These are phyloP conservation scores for Alternaria viburni DNA, from an alignment of 2,329 filamentous ascomycete species.

Conservation along the genomic window DNA sequence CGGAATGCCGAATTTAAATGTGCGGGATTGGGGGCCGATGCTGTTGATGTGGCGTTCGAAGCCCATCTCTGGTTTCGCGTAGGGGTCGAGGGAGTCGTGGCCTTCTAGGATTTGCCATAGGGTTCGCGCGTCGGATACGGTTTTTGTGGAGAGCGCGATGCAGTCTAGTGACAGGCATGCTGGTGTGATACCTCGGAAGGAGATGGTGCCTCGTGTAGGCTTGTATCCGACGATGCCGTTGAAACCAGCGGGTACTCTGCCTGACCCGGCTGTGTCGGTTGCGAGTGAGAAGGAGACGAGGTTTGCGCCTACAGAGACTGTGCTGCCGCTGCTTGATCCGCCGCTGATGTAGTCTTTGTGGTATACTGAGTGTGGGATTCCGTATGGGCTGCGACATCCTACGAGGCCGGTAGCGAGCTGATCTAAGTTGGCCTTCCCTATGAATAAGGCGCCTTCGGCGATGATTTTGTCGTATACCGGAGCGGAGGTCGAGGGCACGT, in stretches of 20 bases:
- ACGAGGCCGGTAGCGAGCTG: slow-evolving; percentile 68
- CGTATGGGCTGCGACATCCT: slow-evolving; percentile 65
- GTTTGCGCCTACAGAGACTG: slow-evolving; percentile 60
- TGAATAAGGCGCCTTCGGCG: slow-evolving; percentile 61
- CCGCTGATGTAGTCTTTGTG: slow-evolving; percentile 60
- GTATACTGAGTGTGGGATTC: slow-evolving; percentile 61
- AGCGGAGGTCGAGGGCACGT: slow-evolving; percentile 57
- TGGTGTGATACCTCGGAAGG: slow-evolving; percentile 58
- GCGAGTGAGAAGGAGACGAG: slow-evolving; percentile 63
- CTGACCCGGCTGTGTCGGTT: slow-evolving; percentile 63
- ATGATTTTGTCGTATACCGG: slow-evolving; percentile 59
- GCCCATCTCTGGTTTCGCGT: slow-evolving; percentile 53
- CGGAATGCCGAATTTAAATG: slow-evolving; percentile 59
- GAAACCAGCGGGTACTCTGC: slow-evolving; percentile 60
- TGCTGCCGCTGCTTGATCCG: slow-evolving; percentile 63
- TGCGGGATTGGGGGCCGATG: slow-evolving; percentile 42
- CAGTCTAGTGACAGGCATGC: slow-evolving; percentile 66
- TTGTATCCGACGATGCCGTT: slow-evolving; percentile 61
- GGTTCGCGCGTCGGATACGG: slow-evolving; percentile 56
- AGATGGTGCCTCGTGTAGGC: slow-evolving; percentile 61
- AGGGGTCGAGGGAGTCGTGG: slow-evolving; percentile 59
- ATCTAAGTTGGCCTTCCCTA: slow-evolving; percentile 68
- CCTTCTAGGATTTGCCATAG: slow-evolving; percentile 57
- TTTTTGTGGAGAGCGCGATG: slow-evolving; percentile 61
- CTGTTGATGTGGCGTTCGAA: slow-evolving; percentile 45